Evolutionary conservation across 228 moss, liverwort and hornwort genomes (phyloP).

Genomic region (Sphagnum magellanicum): DNA sequence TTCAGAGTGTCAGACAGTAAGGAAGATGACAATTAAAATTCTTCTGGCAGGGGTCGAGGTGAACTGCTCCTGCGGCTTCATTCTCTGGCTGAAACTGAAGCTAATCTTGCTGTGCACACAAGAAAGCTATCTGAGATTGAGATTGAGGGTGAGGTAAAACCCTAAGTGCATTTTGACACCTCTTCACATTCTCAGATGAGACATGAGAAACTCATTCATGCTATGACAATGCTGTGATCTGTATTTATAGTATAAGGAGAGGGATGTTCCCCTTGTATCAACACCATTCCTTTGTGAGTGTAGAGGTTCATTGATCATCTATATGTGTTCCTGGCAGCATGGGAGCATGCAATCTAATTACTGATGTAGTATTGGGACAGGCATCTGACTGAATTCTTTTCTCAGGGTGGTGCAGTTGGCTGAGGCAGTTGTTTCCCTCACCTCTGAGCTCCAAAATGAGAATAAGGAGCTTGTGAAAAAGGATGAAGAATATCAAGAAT

Average conservation of each 20-base stretch:
- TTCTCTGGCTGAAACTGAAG: conserved; percentile 73
- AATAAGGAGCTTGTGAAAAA: conserved; percentile 41
- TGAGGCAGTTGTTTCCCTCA: conserved; percentile 68
- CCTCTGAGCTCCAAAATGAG: conserved; percentile 61
- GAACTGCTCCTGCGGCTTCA: conserved; percentile 87
- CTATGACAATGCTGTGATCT: too few species aligned
- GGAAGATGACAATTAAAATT: background rate
- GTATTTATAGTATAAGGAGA: too few species aligned
- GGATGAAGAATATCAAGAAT: conserved; percentile 57
- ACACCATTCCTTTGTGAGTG: too few species aligned
- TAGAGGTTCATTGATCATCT: too few species aligned
- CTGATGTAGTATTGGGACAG: background rate
- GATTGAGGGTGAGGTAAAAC: conserved; percentile 66
- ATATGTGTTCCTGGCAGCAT: too few species aligned
- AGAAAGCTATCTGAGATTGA: conserved; percentile 60
- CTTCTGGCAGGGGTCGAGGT: conserved; percentile 69
- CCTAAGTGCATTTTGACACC: conserved; percentile 8
- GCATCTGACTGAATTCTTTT: background rate
- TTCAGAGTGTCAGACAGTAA: too few species aligned
- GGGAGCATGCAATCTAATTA: too few species aligned
- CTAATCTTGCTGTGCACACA: conserved; percentile 43
- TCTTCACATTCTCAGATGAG: background rate
- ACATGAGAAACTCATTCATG: background rate
- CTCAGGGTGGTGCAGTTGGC: conserved; percentile 39
- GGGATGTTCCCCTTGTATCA: too few species aligned